phyloP scores from a whole-genome alignment of 345 rosid genomes.

The Gossypium turneri region DNA sequence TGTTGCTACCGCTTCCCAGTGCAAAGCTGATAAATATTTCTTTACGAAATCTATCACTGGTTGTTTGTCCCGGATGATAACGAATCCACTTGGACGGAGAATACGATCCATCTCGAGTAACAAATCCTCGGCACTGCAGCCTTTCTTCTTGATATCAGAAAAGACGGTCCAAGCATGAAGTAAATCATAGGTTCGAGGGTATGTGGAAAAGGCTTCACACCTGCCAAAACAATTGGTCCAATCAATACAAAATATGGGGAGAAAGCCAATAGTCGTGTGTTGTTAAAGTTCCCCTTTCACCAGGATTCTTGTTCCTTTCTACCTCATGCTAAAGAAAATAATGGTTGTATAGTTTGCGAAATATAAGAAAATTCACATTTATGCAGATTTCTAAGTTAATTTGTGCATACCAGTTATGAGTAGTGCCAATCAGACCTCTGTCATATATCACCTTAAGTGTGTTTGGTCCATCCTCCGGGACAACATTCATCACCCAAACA shows the following conservation, averaged over 20 bases:
- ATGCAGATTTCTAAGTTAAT: background rate
- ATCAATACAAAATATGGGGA: background rate
- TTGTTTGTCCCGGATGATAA: slow-evolving; percentile 69
- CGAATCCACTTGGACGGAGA: slow-evolving; percentile 79
- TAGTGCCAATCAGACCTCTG: slow-evolving; percentile 75
- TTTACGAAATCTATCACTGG: slow-evolving; percentile 52
- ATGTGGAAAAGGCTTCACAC: slow-evolving; percentile 92
- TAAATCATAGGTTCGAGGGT: slow-evolving; percentile 87
- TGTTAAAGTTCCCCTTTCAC: background rate
- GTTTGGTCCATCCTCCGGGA: slow-evolving; percentile 74
- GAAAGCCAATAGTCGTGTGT: background rate
- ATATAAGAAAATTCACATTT: background rate
- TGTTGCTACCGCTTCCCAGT: slow-evolving; percentile 74
- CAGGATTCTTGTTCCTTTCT: background rate
- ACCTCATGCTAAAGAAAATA: background rate
- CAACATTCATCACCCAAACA: slow-evolving; percentile 93
- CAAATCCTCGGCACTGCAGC: slow-evolving; percentile 77
- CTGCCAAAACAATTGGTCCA: slow-evolving; percentile 31
- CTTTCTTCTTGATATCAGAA: slow-evolving; percentile 66
- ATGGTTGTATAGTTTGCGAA: background rate
- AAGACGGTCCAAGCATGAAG: slow-evolving; percentile 73
- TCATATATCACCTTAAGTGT: slow-evolving; percentile 79
- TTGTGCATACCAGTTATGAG: slow-evolving; percentile 69
- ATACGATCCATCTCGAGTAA: slow-evolving; percentile 91
- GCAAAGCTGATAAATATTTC: slow-evolving; percentile 68